A percentile compares a stretch with the other conserved stretches of the same genome.
These are phyloP conservation scores for Aspergillus incahuasiensis DNA, from an alignment of 495 filamentous ascomycete species.

Conservation along the genomic window DNA sequence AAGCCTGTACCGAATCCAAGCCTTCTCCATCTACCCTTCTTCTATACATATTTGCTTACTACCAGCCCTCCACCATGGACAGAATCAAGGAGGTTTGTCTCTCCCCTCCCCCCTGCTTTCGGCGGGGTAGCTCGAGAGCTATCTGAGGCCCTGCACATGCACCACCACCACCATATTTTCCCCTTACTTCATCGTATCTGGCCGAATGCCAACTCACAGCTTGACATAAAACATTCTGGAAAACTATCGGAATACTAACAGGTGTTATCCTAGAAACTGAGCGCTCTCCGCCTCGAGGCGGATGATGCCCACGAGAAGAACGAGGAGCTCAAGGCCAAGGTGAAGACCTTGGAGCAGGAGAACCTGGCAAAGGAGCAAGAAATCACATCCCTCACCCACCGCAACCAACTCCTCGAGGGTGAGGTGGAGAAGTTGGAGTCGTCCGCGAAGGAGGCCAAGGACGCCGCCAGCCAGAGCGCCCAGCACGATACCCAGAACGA, in stretches of 20 bases:
- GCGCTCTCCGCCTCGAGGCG: conserved; percentile 83
- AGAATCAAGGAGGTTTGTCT: conserved; percentile 75
- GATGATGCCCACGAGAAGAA: conserved; percentile 72
- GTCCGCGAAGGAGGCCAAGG: conserved; percentile 72
- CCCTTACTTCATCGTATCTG: conserved; percentile 3
- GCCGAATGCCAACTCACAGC: conserved; percentile 3
- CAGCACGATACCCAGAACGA: conserved; percentile 82
- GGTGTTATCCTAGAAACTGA: conserved; percentile 70
- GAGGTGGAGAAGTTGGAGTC: conserved; percentile 88
- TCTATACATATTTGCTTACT: conserved; percentile 28
- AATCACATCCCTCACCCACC: conserved; percentile 90
- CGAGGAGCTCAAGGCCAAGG: conserved; percentile 79
- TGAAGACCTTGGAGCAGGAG: conserved; percentile 91
- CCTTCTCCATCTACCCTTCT: conserved; percentile 18
- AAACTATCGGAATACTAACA: conserved; percentile 15
- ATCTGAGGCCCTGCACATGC: conserved; percentile 22
- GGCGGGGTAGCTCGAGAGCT: conserved; percentile 45
- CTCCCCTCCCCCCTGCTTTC: conserved; percentile 29
- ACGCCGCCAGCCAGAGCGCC: conserved; percentile 64
- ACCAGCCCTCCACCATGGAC: conserved; percentile 41
- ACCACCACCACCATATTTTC: conserved; percentile 15
- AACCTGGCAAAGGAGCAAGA: conserved; percentile 96
- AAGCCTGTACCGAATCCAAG: conserved; percentile 22
- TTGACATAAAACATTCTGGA: not conserved
- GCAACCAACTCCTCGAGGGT: conserved; percentile 78